Percentiles rank a stretch among this genome's conserved stretches.
These are phyloP conservation scores for Aphanomyces stellatus DNA, from an alignment of 352 stramenopile genomes.

Conservation along the genomic window DNA sequence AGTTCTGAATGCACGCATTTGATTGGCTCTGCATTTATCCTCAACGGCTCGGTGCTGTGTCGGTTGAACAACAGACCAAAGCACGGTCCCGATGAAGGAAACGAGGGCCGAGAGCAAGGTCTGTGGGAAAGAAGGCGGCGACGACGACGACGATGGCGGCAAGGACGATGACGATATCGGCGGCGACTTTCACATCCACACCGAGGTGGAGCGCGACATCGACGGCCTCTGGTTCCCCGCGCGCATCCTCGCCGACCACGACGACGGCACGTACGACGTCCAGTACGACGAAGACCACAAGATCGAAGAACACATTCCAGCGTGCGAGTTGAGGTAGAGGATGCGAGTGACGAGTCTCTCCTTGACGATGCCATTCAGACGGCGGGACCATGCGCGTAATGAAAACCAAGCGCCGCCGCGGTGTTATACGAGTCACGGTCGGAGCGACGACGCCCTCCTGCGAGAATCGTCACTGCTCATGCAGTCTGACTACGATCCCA, in stretches of 20 bases:
- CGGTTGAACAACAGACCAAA: neutral
- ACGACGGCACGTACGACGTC: constrained; percentile 51
- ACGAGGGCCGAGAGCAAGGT: neutral
- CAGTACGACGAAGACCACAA: constrained; percentile 79
- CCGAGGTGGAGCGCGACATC: constrained; percentile 55
- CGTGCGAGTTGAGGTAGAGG: constrained; percentile 36
- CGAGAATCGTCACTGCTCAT: constrained; percentile 11
- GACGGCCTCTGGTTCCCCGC: constrained; percentile 71
- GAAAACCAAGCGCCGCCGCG: constrained; percentile 13
- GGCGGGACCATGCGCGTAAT: constrained; percentile 23
- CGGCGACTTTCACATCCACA: constrained; percentile 28
- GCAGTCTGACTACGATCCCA: constrained; percentile 49
- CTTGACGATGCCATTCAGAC: too few relatives aligned
- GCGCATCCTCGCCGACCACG: constrained; percentile 41
- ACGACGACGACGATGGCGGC: neutral
- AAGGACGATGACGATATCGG: neutral
- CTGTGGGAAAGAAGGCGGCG: too few relatives aligned
- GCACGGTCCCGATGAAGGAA: neutral
- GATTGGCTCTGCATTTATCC: constrained; percentile 6
- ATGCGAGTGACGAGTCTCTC: neutral
- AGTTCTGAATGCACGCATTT: neutral
- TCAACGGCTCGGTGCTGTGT: neutral
- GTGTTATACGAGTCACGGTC: constrained; percentile 13
- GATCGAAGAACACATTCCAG: constrained; percentile 45
- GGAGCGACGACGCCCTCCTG: constrained; percentile 1